Percentiles rank a stretch among this genome's conserved stretches.
These are phyloP conservation scores for Hypoxylon sp. DNA, from an alignment of 2,329 filamentous ascomycete genomes.

Conservation along the genomic window DNA sequence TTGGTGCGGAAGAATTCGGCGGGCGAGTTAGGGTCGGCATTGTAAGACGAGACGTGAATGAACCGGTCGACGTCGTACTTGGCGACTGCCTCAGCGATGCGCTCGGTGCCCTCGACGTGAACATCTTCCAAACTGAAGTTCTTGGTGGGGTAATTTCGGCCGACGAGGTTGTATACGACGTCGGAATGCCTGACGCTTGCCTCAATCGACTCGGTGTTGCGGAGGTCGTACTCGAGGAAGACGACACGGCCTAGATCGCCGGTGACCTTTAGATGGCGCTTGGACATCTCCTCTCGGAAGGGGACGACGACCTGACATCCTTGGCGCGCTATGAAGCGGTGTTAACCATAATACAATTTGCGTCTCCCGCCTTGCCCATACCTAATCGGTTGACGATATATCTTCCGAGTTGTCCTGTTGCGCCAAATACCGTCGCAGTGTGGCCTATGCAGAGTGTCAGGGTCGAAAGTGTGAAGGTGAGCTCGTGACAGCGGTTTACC, in stretches of 20 bases:
- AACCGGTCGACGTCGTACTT: conserved; percentile 99
- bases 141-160: conserved; percentile 96
- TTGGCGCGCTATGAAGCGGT: conserved; percentile 74
- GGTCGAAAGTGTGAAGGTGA: conserved; percentile 19
- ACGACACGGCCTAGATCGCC: conserved; percentile 91
- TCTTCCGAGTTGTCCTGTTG: conserved; percentile 92
- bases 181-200: conserved; percentile 97
- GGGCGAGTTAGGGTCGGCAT: conserved; percentile 81
- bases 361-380: conserved; percentile 48
- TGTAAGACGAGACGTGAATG: conserved; percentile 97
- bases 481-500: conserved; percentile 64
- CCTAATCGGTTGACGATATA: conserved; percentile 98
- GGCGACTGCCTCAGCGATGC: conserved; percentile 92
- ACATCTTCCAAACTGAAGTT: conserved; percentile 96
- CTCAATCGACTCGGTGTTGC: conserved; percentile 95
- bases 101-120: conserved; percentile 90
- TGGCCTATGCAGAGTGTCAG: conserved; percentile 71
- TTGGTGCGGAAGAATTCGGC: conserved; percentile 95
- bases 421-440: conserved; percentile 97
- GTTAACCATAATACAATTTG: conserved; percentile 48
- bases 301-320: conserved; percentile 96
- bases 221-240: conserved; percentile 95
- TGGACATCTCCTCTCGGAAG: conserved; percentile 96
- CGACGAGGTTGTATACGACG: conserved; percentile 95
- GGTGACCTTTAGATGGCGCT: conserved; percentile 95